These are phyloP conservation scores for Rhizophagus sp. DNA, from an alignment of 192 early-diverging fungal species.

Conservation along the genomic window DNA sequence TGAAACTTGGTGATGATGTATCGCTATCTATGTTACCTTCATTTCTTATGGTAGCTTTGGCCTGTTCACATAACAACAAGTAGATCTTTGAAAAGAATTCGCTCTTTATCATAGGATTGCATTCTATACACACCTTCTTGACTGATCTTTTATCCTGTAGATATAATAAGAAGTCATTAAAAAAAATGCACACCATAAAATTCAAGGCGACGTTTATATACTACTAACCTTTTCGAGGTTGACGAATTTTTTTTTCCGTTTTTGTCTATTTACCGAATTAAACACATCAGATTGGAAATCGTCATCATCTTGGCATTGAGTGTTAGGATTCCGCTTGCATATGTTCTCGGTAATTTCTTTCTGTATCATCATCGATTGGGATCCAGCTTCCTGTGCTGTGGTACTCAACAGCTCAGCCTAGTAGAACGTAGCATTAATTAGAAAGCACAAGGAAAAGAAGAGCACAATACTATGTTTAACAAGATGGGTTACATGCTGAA, in stretches of 20 bases:
- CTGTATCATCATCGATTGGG: conserved; percentile 1
- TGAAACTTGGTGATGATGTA: too few species aligned
- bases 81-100: too few species aligned
- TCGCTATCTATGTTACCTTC: too few species aligned
- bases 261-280: background rate
- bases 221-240: too few species aligned
- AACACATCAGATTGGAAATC: background rate
- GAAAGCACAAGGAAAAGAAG: conserved; percentile 2
- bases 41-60: too few species aligned
- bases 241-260: background rate
- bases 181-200: too few species aligned
- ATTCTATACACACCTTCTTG: too few species aligned
- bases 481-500: conserved; percentile 2
- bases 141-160: too few species aligned
- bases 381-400: conserved; percentile 8
- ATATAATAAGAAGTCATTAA: too few species aligned
- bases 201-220: too few species aligned
- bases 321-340: background rate
- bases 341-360: conserved; percentile 2
- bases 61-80: too few species aligned
- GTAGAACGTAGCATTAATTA: conserved; percentile 6
- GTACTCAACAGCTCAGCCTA: background rate
- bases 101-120: too few species aligned
- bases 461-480: background rate
- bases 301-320: conserved; percentile 5